phyloP scores from a whole-genome alignment of 2,329 filamentous ascomycete genomes.

The Talaromyces sp. region DNA sequence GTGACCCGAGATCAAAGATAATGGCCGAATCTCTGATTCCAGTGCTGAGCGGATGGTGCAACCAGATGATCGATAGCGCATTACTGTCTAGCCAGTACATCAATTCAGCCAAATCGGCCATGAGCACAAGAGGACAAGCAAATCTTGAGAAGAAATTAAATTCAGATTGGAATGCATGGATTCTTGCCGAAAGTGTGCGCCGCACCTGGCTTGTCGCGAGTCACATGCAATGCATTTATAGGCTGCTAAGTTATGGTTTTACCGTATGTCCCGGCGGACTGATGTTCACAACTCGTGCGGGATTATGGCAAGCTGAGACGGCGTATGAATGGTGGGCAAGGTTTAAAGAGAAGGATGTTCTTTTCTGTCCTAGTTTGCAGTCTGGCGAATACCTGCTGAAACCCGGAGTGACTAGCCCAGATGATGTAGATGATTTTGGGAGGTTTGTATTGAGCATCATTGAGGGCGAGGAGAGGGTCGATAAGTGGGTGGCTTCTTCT shows the following conservation, averaged over 20 bases:
- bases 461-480: slow-evolving; percentile 6
- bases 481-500: slow-evolving; percentile 11
- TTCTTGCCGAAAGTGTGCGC: slow-evolving; percentile 17
- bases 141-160: slow-evolving; percentile 8
- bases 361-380: slow-evolving; percentile 16
- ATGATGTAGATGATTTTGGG: slow-evolving; percentile 19
- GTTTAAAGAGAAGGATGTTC: slow-evolving; percentile 6
- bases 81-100: slow-evolving; percentile 17
- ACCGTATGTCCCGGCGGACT: slow-evolving; percentile 14
- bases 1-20: slow-evolving; percentile 3
- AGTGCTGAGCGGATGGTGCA: slow-evolving; percentile 8
- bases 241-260: slow-evolving; percentile 4
- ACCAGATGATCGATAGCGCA: slow-evolving; percentile 16
- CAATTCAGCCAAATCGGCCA: neutral
- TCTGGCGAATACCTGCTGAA: neutral
- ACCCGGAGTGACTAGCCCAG: neutral
- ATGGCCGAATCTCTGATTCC: slow-evolving; percentile 14
- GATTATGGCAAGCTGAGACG: slow-evolving; percentile 16
- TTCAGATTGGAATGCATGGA: slow-evolving; percentile 17
- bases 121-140: neutral
- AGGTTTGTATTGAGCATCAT: slow-evolving; percentile 16
- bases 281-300: slow-evolving; percentile 17
- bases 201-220: slow-evolving; percentile 18
- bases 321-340: slow-evolving; percentile 17
- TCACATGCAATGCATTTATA: slow-evolving; percentile 17